Evolutionary conservation across 176 grass and related monocot genomes (phyloP), one percentile per base, ranked within the genome.

Genomic region (Elaeis guineensis): DNA sequence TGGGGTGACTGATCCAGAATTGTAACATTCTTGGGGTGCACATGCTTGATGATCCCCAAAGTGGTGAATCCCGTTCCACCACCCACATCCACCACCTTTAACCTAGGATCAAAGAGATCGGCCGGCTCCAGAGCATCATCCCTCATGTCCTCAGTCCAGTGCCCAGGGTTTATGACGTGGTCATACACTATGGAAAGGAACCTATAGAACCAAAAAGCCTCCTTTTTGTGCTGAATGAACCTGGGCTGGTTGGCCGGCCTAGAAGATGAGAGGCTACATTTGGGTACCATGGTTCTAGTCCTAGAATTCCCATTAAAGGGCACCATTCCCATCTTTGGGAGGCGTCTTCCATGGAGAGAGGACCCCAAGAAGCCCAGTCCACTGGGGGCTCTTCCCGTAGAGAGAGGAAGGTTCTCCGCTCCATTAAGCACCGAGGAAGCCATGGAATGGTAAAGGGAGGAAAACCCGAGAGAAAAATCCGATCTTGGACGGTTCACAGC

Each of bases 171-270:
- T 71, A 93, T 75, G 63, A 93, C 66, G 74, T 99, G 88, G 74
- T 99, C 88, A 57, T 99, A 99, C 1, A 86, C 85, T 56, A 99
- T 86, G 59, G 94, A 99, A 53, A 99, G 77, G 64, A 99, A 89
- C 16, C 84, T 79, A 58, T 98, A 98, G 84, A 98, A 98, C 94
- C 94, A 98, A 73, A 98, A 89, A n/a, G 94, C 94, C 77, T 98
- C 88, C 82, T 98, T 83, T 71, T 98, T 98, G 88, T 93, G 94
- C 75, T 93, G 88, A 66, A 99, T 99, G 77, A 99, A 99, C 22
- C 94, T 77, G 52, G 85, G 85, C 58, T 81, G 78, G 4, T 74
- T 69, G 2, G 70, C 44, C 2, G 94, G 73, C 48, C 89, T 82
- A 0, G 83, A 32, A 74, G 87, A 77, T 17, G 79, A 83, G 66